phyloP scores from a whole-genome alignment of 1,284 basidiomycete species.

The Austropuccinia psidii region DNA sequence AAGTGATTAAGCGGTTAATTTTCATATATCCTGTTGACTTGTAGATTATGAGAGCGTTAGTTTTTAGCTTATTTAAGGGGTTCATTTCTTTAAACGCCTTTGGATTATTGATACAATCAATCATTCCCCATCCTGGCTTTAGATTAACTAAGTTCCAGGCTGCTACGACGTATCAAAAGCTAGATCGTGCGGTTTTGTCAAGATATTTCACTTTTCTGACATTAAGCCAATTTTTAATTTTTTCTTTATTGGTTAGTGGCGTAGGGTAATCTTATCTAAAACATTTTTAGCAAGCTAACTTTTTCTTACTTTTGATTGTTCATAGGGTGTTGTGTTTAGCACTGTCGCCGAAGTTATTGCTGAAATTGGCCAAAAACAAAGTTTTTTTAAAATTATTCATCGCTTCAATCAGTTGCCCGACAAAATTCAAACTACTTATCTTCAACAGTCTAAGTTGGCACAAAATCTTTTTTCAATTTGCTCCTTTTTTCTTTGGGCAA shows the following conservation, averaged over 20 bases:
- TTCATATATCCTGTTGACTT: neutral
- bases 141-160: constrained; percentile 39
- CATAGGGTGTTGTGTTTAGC: constrained; percentile 33
- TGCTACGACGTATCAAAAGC: constrained; percentile 58
- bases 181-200: constrained; percentile 80
- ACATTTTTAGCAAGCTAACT: neutral
- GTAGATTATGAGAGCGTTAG: constrained; percentile 36
- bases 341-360: constrained; percentile 61
- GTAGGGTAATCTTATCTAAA: neutral
- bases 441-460: constrained; percentile 38
- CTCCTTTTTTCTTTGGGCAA: no score
- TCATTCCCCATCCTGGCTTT: neutral
- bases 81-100: neutral
- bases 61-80: constrained; percentile 47
- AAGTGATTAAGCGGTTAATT: neutral
- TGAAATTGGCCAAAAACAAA: constrained; percentile 61
- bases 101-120: neutral
- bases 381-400: constrained; percentile 59
- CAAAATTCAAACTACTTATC: constrained; percentile 34
- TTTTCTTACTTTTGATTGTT: neutral
- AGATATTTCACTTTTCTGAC: constrained; percentile 87
- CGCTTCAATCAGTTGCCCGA: constrained; percentile 39
- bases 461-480: neutral
- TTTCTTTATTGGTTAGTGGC: constrained; percentile 78
- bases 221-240: constrained; percentile 79